Evolutionary conservation across 2,329 filamentous ascomycete genomes (phyloP), one percentile per base, ranked within the genome.

Genomic region (Ceratocystiopsis sp.): DNA sequence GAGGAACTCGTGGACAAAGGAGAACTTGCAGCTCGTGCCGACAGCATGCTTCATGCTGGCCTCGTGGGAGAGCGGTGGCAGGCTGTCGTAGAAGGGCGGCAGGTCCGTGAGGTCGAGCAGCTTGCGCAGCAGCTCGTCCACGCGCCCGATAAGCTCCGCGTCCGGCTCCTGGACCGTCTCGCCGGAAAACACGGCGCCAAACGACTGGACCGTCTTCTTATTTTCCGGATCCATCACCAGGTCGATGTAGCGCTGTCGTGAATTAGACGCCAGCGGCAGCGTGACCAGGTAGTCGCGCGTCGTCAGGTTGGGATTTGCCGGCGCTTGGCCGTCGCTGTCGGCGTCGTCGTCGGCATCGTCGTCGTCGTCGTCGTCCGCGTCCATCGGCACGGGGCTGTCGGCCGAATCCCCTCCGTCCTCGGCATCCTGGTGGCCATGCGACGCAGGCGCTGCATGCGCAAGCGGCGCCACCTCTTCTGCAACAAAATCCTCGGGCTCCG

Each of bases 21-120:
- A 66, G 50, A 71, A 74, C 50, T 80, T 80, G 43, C 70, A 60
- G 54, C 75, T 78, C 11, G 71, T 67, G 42, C 67, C 67, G 44
- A 67, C 63, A 2, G 67, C 65, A 49, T 74, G 71, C 51, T 67
- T 75, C 50, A 67, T 66, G 42, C 64, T 59, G 18, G 67, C 61
- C 4, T 55, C 52, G 9, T 62, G 51, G 3, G 62, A 55, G 44
- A 72, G 57, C 13, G 64, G 52, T 3, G 57, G 53, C 9, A 68
- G 59, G n/a, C 65, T 65, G 19, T 68, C 57, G 35, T 67, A 56
- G 34, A 71, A 67, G 5, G 67, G 66, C 4, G 72, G 73, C 35
- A 73, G 66, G 51, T 78, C 73, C 52, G 73, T 75, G 17, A 76
- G 57, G 43, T 71, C 66, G 37, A 67, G 59, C 11, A 80, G 59